Base-by-base conservation (phyloP, 2,329 filamentous ascomycete species). In the Epichloe glyceriae region DNA sequence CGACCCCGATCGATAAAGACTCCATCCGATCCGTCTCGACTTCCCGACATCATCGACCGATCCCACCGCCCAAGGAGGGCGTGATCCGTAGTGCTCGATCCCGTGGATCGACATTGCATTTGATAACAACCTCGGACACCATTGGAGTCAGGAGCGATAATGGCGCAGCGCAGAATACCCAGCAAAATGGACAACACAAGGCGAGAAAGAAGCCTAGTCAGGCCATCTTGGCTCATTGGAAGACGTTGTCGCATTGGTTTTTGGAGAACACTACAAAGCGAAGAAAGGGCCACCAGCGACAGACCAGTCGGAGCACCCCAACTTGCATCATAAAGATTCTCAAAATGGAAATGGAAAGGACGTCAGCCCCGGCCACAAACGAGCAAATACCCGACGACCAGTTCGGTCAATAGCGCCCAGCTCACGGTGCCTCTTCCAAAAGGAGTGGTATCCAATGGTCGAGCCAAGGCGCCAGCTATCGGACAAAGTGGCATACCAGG, bases 51-150 rank as follows among this genome's bases (percentile, higher is more conserved):
- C 82, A 87, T 46, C 84, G 78, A 38, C 80, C 90, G 5, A 74
- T 87, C 40, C 87, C 86, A 10, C 91, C 91, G 41, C 89, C 91
- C 2, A 96, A 96, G 64, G 90, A 96, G 63, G 79, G 81, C 14
- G 69, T 80, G 11, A 65, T 84, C 51, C 73, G 81, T 57, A 82
- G 81, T 55, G 81, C 86, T 53, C 76, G 85, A 58, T 86, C 86
- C 57, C 76, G 88, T 53, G 86, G 87, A 42, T 95, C 89, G 57
- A 93, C 88, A 55, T 76, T 96, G 34, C 88, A 95, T 62, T 79
- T 94, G 4, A 88, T 94, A 39, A 85, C 86, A 10, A 82, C 80
- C 0, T 73, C 73, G 6, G 76, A 79, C 17, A 72, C 70, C 1
- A 56, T 79, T 15, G 66, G 65, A 19, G 56, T 65, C n/a, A 45